A percentile compares a stretch with the other conserved stretches of the same genome.
Evolutionary conservation across 441 rosid species (phyloP).

Genomic region (Adansonia rubrostipa): DNA sequence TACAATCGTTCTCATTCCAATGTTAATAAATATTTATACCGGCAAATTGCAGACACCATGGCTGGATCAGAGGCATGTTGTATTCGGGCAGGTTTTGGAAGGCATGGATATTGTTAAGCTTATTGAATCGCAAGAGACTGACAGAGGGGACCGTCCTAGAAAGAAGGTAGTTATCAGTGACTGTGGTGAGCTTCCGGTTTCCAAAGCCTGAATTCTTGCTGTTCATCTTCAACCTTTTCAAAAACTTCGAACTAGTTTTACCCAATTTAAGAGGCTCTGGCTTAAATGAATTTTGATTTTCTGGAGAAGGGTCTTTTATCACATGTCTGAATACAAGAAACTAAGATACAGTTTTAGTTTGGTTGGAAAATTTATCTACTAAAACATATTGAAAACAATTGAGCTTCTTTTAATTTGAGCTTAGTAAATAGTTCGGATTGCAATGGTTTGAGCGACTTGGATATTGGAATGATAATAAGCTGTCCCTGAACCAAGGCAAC

Average conservation of each 20-base stretch:
- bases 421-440: not conserved
- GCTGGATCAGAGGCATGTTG: conserved; percentile 94
- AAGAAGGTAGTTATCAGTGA: conserved; percentile 82
- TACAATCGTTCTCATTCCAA: not conserved
- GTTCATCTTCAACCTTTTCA: not conserved
- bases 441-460: not conserved
- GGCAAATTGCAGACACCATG: conserved; percentile 79
- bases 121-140: conserved; percentile 88
- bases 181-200: conserved; percentile 87
- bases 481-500: not conserved
- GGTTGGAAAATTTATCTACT: not conserved
- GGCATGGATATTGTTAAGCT: conserved; percentile 90
- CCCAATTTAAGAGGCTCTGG: not conserved
- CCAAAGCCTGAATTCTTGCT: conserved; percentile 42
- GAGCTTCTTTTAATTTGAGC: not conserved
- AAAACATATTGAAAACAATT: not conserved
- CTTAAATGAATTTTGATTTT: not conserved
- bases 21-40: not conserved
- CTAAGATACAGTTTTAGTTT: not conserved
- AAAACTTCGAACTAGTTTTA: not conserved
- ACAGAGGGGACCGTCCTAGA: conserved; percentile 95
- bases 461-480: not conserved
- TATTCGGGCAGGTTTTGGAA: conserved; percentile 94
- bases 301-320: not conserved
- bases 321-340: not conserved